Percentiles rank a stretch among this genome's conserved stretches.
These are phyloP conservation scores for Annona squamosa DNA, from an alignment of 164 flowering plant species.

Conservation along the genomic window DNA sequence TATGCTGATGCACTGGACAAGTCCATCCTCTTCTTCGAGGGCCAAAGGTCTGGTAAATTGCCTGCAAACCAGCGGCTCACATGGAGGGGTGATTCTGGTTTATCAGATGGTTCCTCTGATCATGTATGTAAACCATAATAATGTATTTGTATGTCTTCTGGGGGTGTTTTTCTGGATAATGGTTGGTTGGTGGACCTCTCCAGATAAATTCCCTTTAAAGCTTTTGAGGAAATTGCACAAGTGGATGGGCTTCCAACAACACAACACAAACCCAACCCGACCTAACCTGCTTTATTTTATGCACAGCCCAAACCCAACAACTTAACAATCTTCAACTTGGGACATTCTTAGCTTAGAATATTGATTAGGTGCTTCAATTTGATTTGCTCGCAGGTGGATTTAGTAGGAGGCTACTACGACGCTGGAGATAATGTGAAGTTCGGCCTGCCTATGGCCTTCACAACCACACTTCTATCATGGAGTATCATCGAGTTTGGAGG, in stretches of 20 bases:
- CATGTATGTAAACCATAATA: conserved; percentile 29
- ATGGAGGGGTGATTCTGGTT: conserved; percentile 73
- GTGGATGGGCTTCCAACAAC: too few species aligned
- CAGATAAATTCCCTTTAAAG: too few species aligned
- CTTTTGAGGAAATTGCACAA: too few species aligned
- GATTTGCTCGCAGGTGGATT: conserved; percentile 49
- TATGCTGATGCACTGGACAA: conserved; percentile 65
- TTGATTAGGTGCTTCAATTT: not conserved
- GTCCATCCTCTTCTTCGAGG: conserved; percentile 82
- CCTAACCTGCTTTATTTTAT: too few species aligned
- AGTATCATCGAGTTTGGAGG: conserved; percentile 85
- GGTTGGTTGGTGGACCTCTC: too few species aligned
- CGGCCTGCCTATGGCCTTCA: conserved; percentile 92
- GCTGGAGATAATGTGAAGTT: conserved; percentile 94
- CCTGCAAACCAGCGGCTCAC: conserved; percentile 59
- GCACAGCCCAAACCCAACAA: too few species aligned
- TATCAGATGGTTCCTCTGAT: conserved; percentile 63
- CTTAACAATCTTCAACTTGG: not conserved
- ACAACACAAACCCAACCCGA: too few species aligned
- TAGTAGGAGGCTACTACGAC: conserved; percentile 90
- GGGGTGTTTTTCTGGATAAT: not conserved
- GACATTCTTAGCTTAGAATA: not conserved
- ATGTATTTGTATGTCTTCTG: not conserved
- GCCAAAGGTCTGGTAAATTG: conserved; percentile 78
- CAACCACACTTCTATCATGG: conserved; percentile 80